Percentiles rank a stretch among this genome's conserved stretches.
phyloP scores from a whole-genome alignment of 768 basidiomycete species.

The Exidia glandulosa region DNA sequence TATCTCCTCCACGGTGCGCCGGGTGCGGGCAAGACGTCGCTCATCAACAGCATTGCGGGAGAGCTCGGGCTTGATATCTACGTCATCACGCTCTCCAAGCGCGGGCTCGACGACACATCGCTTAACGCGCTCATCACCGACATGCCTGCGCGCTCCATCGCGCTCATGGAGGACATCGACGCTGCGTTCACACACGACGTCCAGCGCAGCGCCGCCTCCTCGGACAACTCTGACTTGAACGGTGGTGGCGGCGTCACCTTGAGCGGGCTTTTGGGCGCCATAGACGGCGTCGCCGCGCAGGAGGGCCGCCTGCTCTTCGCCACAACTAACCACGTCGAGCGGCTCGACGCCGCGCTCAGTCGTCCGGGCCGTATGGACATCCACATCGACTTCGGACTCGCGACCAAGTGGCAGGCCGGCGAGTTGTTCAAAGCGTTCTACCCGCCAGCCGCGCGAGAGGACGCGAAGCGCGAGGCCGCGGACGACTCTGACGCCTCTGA shows the following conservation, averaged over 20 bases:
- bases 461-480: neutral
- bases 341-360: conserved; percentile 63
- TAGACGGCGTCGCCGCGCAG: conserved; percentile 69
- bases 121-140: conserved; percentile 47
- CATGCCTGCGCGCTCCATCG: conserved; percentile 61
- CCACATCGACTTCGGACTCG: conserved; percentile 13
- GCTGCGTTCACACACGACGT: conserved; percentile 50
- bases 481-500: neutral
- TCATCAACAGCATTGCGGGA: conserved; percentile 69
- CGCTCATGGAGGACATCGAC: conserved; percentile 79
- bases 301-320: conserved; percentile 77
- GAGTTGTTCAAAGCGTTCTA: conserved; percentile 64
- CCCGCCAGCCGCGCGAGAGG: conserved; percentile 24
- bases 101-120: conserved; percentile 49
- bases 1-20: conserved; percentile 39
- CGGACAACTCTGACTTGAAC: neutral
- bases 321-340: conserved; percentile 61
- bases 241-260: neutral
- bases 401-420: conserved; percentile 54
- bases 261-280: conserved; percentile 66
- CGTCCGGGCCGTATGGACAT: conserved; percentile 60
- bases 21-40: conserved; percentile 59
- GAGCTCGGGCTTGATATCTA: conserved; percentile 67
- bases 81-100: conserved; percentile 53
- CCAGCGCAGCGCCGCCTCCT: conserved; percentile 18